A percentile compares a stretch with the other conserved stretches of the same genome.
These are phyloP conservation scores for Immersiella caudata DNA, from an alignment of 495 filamentous ascomycete species.

Conservation along the genomic window DNA sequence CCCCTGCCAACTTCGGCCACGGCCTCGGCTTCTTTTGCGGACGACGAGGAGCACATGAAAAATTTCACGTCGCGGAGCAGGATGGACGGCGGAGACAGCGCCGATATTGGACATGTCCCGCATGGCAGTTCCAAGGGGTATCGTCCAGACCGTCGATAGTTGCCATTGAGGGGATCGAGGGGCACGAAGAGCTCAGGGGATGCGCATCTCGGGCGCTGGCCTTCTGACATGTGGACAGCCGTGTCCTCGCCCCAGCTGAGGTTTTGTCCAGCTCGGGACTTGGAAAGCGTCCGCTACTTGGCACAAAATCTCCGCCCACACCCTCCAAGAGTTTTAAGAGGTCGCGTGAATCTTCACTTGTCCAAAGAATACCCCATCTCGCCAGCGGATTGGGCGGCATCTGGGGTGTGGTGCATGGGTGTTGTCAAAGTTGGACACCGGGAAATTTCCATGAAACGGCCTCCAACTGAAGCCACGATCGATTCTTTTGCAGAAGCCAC, in stretches of 20 bases:
- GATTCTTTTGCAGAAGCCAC: slow-evolving; percentile 5
- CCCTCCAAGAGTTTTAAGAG: not conserved
- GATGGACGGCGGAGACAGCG: not conserved
- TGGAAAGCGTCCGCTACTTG: not conserved
- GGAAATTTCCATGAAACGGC: slow-evolving; percentile 11
- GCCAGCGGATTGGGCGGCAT: not conserved
- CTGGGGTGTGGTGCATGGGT: not conserved
- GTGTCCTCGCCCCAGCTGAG: not conserved
- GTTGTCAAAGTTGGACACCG: not conserved
- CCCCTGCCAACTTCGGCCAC: slow-evolving; percentile 21
- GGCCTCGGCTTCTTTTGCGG: slow-evolving; percentile 32
- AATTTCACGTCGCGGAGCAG: slow-evolving; percentile 20
- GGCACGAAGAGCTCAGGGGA: slow-evolving; percentile 4
- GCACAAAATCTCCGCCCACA: not conserved
- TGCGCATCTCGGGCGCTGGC: not conserved
- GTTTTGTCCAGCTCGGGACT: not conserved
- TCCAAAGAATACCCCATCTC: not conserved
- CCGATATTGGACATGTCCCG: not conserved
- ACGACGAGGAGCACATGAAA: slow-evolving; percentile 36
- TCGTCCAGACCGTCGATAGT: not conserved
- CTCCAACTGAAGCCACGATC: slow-evolving; percentile 1
- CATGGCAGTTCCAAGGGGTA: not conserved
- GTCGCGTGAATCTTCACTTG: not conserved
- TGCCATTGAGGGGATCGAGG: not conserved
- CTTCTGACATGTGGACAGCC: slow-evolving; percentile 7